Base-by-base conservation (phyloP, 305 asterid species). In the Fraxinus sp. region DNA sequence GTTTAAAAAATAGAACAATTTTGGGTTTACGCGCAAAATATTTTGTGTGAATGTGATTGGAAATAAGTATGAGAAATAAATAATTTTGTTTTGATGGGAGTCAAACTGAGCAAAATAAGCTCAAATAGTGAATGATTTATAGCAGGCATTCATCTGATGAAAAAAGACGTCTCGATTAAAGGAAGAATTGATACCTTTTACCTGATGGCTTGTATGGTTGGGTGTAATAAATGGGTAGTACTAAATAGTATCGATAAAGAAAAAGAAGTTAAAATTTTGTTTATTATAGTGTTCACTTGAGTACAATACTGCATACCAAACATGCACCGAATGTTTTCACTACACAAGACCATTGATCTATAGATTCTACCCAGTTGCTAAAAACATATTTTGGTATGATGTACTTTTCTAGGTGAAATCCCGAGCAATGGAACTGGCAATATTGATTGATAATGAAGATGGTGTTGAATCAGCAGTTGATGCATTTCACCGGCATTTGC, bases 381-480 rank as follows among this genome's bases (percentile, higher is more conserved):
- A 68, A 9, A 68, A 2, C 9, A 76, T 79, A 35, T 26, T 68
- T 26, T 62, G 71, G 30, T 66, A 26, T 66, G 73, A 66, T 26
- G 7, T 3, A 62, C 30, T 30, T 35, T 16, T 84, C 32, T 90
- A 96, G 99, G 97, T 94, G 80, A 94, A 94, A 85, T 90, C 97
- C 4, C 94, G 87, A 80, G 96, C 92, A n/a, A 87, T 84, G 88
- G 97, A 93, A 80, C 33, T 96, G 68, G 97, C 97, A 28, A 87
- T 70, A 75, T 73, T 90, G 4, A 88, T 96, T 55, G 90, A 91
- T 72, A 86, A 88, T 5, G 98, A 96, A 88, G 99, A 96, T 5
- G 99, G 99, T 33, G 97, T 94, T 5, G 98, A 95, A 18, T 93
- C 88, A 8, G 99, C 99, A 75, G 97, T 96, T 14, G 96, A 94